phyloP scores from a whole-genome alignment of 2,329 filamentous ascomycete species.

The Simplicillium aogashimaense region DNA sequence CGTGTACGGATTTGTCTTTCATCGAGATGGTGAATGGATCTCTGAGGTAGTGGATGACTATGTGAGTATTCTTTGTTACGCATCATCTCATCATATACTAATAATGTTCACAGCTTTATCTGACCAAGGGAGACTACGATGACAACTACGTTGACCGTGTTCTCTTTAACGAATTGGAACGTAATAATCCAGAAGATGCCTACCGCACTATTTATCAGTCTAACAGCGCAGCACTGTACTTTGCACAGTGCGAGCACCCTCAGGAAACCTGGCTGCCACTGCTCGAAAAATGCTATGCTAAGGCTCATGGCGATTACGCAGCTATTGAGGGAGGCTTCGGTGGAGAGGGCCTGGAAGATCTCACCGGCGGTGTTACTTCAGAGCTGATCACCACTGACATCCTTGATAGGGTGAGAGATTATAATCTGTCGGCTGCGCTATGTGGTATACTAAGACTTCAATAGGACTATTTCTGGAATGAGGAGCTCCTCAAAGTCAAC shows the following conservation, averaged over 20 bases:
- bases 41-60: constrained; percentile 49
- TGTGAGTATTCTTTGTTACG: constrained; percentile 12
- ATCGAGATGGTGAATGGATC: constrained; percentile 67
- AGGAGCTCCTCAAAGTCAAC: constrained; percentile 65
- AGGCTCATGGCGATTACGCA: constrained; percentile 70
- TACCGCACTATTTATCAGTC: constrained; percentile 64
- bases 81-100: too few relatives aligned
- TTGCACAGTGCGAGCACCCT: constrained; percentile 62
- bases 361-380: constrained; percentile 56
- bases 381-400: constrained; percentile 59
- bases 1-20: constrained; percentile 80
- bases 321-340: constrained; percentile 64
- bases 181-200: constrained; percentile 43
- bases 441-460: neutral
- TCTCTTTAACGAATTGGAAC: constrained; percentile 30
- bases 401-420: constrained; percentile 55
- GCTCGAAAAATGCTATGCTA: constrained; percentile 72
- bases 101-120: constrained; percentile 27
- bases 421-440: too few relatives aligned
- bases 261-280: constrained; percentile 76
- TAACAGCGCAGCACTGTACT: constrained; percentile 65
- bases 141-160: constrained; percentile 40
- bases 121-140: constrained; percentile 51
- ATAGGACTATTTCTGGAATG: constrained; percentile 53
- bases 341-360: constrained; percentile 49